Evolutionary conservation across 108 stramenopile genomes (phyloP).

Genomic region (Tribonema minus): DNA sequence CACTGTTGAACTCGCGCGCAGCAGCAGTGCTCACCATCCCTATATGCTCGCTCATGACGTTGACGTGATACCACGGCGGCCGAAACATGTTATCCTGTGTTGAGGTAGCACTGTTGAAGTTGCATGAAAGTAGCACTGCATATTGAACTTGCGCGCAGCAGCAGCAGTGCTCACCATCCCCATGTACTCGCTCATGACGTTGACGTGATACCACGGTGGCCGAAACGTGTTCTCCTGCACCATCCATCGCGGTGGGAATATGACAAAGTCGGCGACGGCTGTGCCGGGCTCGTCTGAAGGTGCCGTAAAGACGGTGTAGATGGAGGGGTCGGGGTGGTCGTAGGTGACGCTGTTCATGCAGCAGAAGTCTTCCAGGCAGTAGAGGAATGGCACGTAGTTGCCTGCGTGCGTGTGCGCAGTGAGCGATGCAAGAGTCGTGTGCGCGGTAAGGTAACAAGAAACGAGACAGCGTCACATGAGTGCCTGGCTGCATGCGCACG

Average conservation of each 20-base stretch:
- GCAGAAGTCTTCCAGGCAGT: conserved; percentile 74
- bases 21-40: conserved; percentile 57
- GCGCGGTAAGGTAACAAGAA: no score
- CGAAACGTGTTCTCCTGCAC: conserved; percentile 80
- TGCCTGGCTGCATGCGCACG: no score
- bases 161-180: conserved; percentile 57
- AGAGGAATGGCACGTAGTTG: conserved; percentile 84
- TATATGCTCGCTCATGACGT: conserved; percentile 88
- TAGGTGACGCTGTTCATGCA: conserved; percentile 80
- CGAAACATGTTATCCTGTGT: conserved; percentile 87
- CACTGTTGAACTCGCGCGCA: no score
- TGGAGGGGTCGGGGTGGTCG: conserved; percentile 87
- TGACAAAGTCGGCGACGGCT: conserved; percentile 82
- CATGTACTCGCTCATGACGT: conserved; percentile 88
- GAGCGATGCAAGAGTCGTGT: no score
- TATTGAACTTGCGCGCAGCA: no score
- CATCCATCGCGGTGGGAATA: conserved; percentile 88
- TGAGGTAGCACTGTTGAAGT: no score
- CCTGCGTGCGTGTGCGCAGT: no score
- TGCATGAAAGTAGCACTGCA: no score
- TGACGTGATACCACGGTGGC: conserved; percentile 89
- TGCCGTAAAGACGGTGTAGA: conserved; percentile 81
- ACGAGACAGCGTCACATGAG: no score
- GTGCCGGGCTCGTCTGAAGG: conserved; percentile 71
- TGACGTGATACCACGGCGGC: conserved; percentile 89